Conservation (phyloP, 129 eudicot genomes). For the Arctium minus region DNA sequence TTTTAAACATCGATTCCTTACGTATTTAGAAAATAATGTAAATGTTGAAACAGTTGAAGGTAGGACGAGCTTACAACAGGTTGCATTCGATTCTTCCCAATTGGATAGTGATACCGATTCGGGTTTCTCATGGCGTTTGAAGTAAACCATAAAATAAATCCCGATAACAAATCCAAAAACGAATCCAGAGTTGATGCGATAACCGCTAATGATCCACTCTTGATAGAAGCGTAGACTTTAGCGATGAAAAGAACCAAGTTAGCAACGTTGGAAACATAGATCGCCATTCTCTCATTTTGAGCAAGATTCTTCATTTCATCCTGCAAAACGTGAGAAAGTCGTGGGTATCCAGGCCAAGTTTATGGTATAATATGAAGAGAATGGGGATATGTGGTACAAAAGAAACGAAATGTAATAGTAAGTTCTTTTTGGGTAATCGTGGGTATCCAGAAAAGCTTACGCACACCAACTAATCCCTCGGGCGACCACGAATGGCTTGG, state of each 20-base stretch:
- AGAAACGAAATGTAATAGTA: no score
- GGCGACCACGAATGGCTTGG: no score
- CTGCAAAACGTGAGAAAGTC: constrained; percentile 23
- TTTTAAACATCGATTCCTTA: background rate
- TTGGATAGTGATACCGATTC: constrained; percentile 78
- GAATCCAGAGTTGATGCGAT: constrained; percentile 93
- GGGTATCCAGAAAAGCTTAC: no score
- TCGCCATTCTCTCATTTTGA: constrained; percentile 66
- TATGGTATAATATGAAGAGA: no score
- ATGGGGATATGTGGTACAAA: no score
- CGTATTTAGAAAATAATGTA: background rate
- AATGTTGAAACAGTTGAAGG: background rate
- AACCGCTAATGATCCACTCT: constrained; percentile 88
- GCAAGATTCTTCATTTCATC: constrained; percentile 79
- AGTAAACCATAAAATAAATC: constrained; percentile 93
- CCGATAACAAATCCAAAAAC: constrained; percentile 75
- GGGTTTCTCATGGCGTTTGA: constrained; percentile 83
- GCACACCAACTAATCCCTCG: no score
- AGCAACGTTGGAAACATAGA: constrained; percentile 59
- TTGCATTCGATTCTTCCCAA: constrained; percentile 95
- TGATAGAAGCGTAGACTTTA: constrained; percentile 73
- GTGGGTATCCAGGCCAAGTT: no score
- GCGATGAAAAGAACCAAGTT: constrained; percentile 74
- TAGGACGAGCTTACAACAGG: constrained; percentile 62
- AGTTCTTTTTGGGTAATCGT: no score